Evolutionary conservation across 2,329 filamentous ascomycete species (phyloP).

Genomic region (Hawksworthiomyces lignivorus): DNA sequence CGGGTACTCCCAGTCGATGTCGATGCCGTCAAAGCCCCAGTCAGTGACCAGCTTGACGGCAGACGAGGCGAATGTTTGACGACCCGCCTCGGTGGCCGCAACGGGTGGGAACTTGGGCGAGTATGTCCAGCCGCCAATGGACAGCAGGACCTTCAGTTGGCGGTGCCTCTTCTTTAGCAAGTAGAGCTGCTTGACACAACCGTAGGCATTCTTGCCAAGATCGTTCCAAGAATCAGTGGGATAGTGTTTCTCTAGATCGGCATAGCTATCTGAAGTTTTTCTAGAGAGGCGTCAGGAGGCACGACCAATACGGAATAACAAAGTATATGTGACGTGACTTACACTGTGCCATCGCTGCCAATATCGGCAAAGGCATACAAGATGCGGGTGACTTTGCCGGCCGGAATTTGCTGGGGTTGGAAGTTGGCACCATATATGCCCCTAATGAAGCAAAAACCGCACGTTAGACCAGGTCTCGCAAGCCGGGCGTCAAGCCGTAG

Average conservation of each 20-base stretch:
- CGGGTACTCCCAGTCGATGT: constrained; percentile 52
- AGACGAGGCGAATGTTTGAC: constrained; percentile 57
- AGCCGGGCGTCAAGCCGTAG: no score
- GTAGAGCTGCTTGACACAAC: constrained; percentile 69
- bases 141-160: constrained; percentile 70
- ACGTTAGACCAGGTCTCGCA: not conserved
- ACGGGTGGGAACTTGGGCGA: constrained; percentile 60
- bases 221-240: constrained; percentile 55
- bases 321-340: constrained; percentile 21
- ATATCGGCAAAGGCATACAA: constrained; percentile 53
- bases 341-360: constrained; percentile 37
- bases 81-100: constrained; percentile 52
- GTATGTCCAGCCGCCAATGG: constrained; percentile 76
- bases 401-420: constrained; percentile 60
- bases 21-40: constrained; percentile 51
- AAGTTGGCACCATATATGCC: constrained; percentile 38
- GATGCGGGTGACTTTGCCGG: constrained; percentile 63
- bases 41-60: constrained; percentile 65
- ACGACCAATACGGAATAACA: no score
- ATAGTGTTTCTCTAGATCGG: constrained; percentile 63
- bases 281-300: constrained; percentile 16
- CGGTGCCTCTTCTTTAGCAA: constrained; percentile 69
- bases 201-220: constrained; percentile 59
- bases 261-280: constrained; percentile 51
- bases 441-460: constrained; percentile 20